Percentiles rank a stretch among this genome's conserved stretches.
Evolutionary conservation across 2,329 filamentous ascomycete genomes (phyloP).

Genomic region (Penicillium vulpinum): DNA sequence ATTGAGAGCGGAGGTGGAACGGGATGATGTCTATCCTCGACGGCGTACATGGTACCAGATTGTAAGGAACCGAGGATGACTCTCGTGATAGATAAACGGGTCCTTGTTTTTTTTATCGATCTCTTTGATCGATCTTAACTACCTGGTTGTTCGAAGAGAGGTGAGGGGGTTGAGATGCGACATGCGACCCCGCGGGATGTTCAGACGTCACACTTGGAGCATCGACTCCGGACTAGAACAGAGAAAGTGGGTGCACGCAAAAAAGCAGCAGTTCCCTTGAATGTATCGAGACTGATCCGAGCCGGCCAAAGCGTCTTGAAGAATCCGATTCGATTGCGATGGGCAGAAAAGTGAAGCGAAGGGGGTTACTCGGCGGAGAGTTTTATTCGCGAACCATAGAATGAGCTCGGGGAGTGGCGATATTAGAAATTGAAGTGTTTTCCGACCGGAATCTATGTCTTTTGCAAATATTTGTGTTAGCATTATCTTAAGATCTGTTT

Average conservation of each 20-base stretch:
- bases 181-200: conserved; percentile 28
- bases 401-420: conserved; percentile 7
- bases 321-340: background rate
- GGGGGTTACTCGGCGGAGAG: background rate
- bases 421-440: background rate
- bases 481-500: background rate
- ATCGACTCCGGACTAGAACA: conserved; percentile 26
- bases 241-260: background rate
- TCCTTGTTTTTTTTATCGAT: conserved; percentile 11
- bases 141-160: background rate
- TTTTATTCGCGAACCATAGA: conserved; percentile 13
- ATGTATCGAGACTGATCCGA: background rate
- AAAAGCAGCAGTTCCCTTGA: background rate
- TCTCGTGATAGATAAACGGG: conserved; percentile 9
- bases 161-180: conserved; percentile 15
- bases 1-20: conserved; percentile 41
- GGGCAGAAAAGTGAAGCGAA: conserved; percentile 5
- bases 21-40: conserved; percentile 40
- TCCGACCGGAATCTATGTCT: too few relatives aligned
- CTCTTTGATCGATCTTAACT: conserved; percentile 4
- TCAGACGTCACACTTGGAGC: conserved; percentile 30
- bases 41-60: conserved; percentile 39
- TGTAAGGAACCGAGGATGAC: conserved; percentile 27
- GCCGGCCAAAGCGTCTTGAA: background rate
- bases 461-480: background rate